Conservation (phyloP, 306 rosid species). For the Luffa aegyptiaca region DNA sequence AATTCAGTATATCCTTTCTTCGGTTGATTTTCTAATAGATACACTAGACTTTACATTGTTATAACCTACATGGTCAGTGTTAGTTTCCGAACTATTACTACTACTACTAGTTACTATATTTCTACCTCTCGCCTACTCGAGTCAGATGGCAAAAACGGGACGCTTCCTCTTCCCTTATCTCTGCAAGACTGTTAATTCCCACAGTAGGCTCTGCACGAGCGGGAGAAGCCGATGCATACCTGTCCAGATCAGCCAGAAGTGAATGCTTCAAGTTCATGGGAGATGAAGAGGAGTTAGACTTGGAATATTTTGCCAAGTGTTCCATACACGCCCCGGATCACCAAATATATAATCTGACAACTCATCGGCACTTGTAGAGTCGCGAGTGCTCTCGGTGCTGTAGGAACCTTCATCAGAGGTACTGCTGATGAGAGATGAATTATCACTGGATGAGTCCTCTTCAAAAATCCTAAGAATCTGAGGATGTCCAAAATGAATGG, state of each 20-base stretch:
- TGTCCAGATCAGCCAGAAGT: slow-evolving; percentile 42
- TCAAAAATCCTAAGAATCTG: slow-evolving; percentile 42
- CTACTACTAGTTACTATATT: slow-evolving; percentile 33
- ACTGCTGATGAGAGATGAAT: slow-evolving; percentile 68
- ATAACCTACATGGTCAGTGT: slow-evolving; percentile 46
- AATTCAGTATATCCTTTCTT: slow-evolving; percentile 27
- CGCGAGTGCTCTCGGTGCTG: slow-evolving; percentile 64
- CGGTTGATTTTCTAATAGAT: slow-evolving; percentile 36
- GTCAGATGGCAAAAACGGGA: slow-evolving; percentile 45
- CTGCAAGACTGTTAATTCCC: slow-evolving; percentile 17
- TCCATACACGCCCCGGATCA: slow-evolving; percentile 36
- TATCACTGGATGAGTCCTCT: slow-evolving; percentile 86
- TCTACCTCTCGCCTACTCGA: slow-evolving; percentile 29
- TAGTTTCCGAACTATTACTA: slow-evolving; percentile 28
- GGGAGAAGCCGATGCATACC: slow-evolving; percentile 34
- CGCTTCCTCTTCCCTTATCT: slow-evolving; percentile 17
- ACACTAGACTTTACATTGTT: slow-evolving; percentile 34
- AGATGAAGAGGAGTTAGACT: slow-evolving; percentile 47
- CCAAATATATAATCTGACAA: slow-evolving; percentile 77
- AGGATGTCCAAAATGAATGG: slow-evolving; percentile 33
- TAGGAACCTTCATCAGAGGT: slow-evolving; percentile 82
- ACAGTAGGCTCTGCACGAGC: slow-evolving; percentile 9
- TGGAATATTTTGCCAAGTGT: slow-evolving; percentile 34
- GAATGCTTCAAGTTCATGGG: slow-evolving; percentile 44
- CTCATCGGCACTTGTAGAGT: slow-evolving; percentile 63